Evolutionary conservation across 2,329 filamentous ascomycete genomes (phyloP).

Genomic region (Cladosporium sp.): DNA sequence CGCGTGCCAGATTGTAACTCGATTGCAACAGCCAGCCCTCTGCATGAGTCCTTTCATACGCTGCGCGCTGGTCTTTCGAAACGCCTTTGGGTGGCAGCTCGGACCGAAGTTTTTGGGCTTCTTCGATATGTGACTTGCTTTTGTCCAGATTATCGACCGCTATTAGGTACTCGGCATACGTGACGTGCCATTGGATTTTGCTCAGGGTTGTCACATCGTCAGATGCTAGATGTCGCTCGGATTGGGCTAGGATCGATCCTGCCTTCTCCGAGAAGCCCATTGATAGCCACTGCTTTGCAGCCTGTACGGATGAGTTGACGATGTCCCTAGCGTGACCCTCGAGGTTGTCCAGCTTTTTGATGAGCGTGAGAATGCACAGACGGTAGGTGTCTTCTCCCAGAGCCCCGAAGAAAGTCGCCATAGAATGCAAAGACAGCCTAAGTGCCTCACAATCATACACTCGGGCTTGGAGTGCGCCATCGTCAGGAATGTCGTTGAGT

Average conservation of each 20-base stretch:
- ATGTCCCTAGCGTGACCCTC: neutral
- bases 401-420: slow-evolving; percentile 55
- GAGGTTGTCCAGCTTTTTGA: slow-evolving; percentile 11
- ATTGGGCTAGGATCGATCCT: slow-evolving; percentile 53
- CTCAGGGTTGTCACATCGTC: slow-evolving; percentile 42
- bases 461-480: slow-evolving; percentile 37
- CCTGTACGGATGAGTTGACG: neutral
- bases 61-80: slow-evolving; percentile 18
- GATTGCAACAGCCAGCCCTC: slow-evolving; percentile 29
- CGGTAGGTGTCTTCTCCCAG: slow-evolving; percentile 47
- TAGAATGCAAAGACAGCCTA: slow-evolving; percentile 48
- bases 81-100: slow-evolving; percentile 17
- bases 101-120: slow-evolving; percentile 17
- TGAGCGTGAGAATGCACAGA: slow-evolving; percentile 16
- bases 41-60: slow-evolving; percentile 22
- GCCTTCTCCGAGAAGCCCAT: slow-evolving; percentile 60
- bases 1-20: slow-evolving; percentile 16
- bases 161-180: slow-evolving; percentile 20
- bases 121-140: slow-evolving; percentile 17
- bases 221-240: slow-evolving; percentile 46
- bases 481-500: slow-evolving; percentile 28
- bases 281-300: slow-evolving; percentile 49
- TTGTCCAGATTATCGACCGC: slow-evolving; percentile 20
- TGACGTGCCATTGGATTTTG: slow-evolving; percentile 36
- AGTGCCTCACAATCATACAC: slow-evolving; percentile 51